A percentile compares a stretch with the other conserved stretches of the same genome.
These are phyloP conservation scores for slime mould (Dictyostelium discoideum) DNA, from an alignment of 78 protist genomes.

Conservation along the genomic window DNA sequence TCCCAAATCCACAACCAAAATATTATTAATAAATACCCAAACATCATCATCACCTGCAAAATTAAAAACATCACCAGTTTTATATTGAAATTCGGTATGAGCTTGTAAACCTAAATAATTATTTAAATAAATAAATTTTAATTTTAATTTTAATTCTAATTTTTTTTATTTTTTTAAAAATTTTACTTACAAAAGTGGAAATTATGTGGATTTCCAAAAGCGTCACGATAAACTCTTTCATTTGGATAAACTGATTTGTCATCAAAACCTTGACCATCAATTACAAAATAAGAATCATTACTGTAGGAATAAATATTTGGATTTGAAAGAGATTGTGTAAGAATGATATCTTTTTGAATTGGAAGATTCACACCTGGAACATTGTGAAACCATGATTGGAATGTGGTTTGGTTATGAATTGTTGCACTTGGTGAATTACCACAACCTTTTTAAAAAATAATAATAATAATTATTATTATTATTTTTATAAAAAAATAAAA, in stretches of 20 bases:
- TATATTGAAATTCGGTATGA: slow-evolving; percentile 10
- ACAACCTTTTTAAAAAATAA: no score
- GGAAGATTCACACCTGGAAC: slow-evolving; percentile 5
- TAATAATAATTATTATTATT: no score
- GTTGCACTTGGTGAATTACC: neutral
- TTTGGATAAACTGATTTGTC: neutral
- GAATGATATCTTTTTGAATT: neutral
- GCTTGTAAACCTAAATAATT: slow-evolving; percentile 16
- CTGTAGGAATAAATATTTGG: neutral
- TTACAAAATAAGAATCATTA: slow-evolving; percentile 14
- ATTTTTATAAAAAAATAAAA: neutral
- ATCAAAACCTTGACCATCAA: slow-evolving; percentile 55
- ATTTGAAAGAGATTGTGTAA: neutral
- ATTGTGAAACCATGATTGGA: slow-evolving; percentile 28
- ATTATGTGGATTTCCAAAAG: neutral
- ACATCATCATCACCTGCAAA: slow-evolving; percentile 81
- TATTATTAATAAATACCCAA: slow-evolving; percentile 72
- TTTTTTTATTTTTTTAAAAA: neutral
- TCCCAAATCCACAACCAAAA: slow-evolving; percentile 61
- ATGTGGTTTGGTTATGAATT: slow-evolving; percentile 10
- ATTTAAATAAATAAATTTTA: neutral
- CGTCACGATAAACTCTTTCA: neutral
- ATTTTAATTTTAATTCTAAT: neutral
- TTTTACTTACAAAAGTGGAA: slow-evolving; percentile 38
- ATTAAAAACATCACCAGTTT: slow-evolving; percentile 13